Evolutionary conservation across 257 asterid species (phyloP).

Genomic region (Euphrasia confusa): DNA sequence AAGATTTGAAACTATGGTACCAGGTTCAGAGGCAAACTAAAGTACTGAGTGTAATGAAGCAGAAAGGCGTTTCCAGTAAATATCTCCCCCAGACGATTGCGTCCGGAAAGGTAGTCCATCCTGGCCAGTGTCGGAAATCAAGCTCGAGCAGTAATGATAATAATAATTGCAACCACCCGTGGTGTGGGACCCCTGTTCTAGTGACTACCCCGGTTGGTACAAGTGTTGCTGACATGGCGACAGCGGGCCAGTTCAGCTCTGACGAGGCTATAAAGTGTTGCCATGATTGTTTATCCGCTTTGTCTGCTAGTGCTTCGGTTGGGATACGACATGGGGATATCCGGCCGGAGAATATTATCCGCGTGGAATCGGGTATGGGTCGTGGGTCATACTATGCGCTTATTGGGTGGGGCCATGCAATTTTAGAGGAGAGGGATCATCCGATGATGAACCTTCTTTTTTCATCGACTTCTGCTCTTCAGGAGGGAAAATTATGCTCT

Average conservation of each 20-base stretch:
- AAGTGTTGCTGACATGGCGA: constrained; percentile 69
- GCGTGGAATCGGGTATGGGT: constrained; percentile 40
- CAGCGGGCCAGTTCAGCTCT: constrained; percentile 55
- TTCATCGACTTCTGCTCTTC: constrained; percentile 94
- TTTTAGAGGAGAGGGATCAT: constrained; percentile 91
- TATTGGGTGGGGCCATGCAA: constrained; percentile 97
- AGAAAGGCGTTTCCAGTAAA: constrained; percentile 77
- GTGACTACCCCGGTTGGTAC: constrained; percentile 83
- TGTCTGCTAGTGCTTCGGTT: constrained; percentile 58
- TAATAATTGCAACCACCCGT: constrained; percentile 57
- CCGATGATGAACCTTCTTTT: constrained; percentile 86
- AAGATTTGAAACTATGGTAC: constrained; percentile 92
- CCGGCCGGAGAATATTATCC: constrained; percentile 78
- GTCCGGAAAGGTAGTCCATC: constrained; percentile 83
- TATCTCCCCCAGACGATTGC: constrained; percentile 66
- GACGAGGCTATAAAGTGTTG: constrained; percentile 86
- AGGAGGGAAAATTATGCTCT: constrained; percentile 86
- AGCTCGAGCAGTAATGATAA: constrained; percentile 46
- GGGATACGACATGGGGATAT: constrained; percentile 93
- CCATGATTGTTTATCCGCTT: constrained; percentile 90
- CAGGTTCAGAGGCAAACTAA: constrained; percentile 98
- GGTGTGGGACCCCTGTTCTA: constrained; percentile 88
- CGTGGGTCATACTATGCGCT: constrained; percentile 51
- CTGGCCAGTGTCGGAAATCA: constrained; percentile 65
- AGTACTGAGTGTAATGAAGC: constrained; percentile 72